phyloP scores from a whole-genome alignment of 192 early-diverging fungal species.

The Neocallimastix lanati region DNA sequence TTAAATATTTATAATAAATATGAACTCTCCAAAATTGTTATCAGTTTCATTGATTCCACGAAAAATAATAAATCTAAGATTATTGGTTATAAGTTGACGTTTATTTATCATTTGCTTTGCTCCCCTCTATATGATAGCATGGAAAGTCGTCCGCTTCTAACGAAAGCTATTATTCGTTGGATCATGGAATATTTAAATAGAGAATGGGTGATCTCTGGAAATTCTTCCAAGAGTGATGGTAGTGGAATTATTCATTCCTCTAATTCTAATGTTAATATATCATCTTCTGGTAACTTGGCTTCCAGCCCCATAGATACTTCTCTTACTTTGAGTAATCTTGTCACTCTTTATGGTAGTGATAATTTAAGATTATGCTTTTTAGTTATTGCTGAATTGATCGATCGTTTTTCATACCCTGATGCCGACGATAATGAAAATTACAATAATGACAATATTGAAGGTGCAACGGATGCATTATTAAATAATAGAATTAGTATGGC shows the following conservation, averaged over 20 bases:
- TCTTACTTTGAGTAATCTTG: not conserved
- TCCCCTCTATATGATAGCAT: constrained; percentile 12
- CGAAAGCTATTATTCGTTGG: constrained; percentile 14
- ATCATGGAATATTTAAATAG: constrained; percentile 10
- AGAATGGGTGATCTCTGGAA: not conserved
- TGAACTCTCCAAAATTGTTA: not conserved
- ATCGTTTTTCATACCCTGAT: constrained; percentile 5
- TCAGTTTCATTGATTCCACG: not conserved
- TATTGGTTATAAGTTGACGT: constrained; percentile 12
- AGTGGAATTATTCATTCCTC: too few species aligned
- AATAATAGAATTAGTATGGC: too few species aligned
- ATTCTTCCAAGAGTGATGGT: not conserved
- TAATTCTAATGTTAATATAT: not conserved
- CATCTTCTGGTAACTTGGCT: not conserved
- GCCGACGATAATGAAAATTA: not conserved
- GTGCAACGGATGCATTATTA: too few species aligned
- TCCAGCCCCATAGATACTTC: not conserved
- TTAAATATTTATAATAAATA: constrained; percentile 1
- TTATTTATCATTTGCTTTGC: constrained; percentile 13
- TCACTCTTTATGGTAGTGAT: constrained; percentile 3
- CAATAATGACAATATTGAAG: too few species aligned
- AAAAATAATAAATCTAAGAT: constrained; percentile 5
- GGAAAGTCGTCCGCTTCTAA: constrained; percentile 8
- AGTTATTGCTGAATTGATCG: constrained; percentile 17
- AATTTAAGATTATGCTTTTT: constrained; percentile 13